phyloP scores from a whole-genome alignment of 2,329 filamentous ascomycete genomes.

The Thelonectria olida region DNA sequence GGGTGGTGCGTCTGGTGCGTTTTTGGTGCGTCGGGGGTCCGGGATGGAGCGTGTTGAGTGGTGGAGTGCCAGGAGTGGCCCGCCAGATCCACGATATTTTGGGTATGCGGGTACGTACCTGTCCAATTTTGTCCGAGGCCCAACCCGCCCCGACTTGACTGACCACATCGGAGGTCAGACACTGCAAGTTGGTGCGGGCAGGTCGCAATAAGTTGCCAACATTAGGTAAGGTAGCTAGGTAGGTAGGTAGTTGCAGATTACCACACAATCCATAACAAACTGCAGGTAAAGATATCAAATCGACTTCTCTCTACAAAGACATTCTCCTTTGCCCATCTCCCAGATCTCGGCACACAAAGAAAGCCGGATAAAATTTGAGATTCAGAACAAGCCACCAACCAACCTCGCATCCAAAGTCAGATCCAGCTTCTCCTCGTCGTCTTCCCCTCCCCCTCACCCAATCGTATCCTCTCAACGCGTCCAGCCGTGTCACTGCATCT shows the following conservation, averaged over 20 bases:
- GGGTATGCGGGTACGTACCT: constrained; percentile 8
- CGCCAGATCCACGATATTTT: background rate
- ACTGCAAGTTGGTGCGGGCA: background rate
- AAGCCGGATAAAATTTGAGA: too few relatives aligned
- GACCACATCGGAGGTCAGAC: background rate
- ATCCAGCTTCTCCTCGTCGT: background rate
- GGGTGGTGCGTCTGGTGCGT: background rate
- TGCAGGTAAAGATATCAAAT: too few relatives aligned
- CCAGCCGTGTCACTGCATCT: constrained; percentile 21
- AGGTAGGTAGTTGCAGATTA: too few relatives aligned
- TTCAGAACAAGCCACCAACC: too few relatives aligned
- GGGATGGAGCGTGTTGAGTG: constrained; percentile 20
- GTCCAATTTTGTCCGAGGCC: too few relatives aligned
- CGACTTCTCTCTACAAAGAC: too few relatives aligned
- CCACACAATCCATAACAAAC: too few relatives aligned
- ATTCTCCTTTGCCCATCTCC: too few relatives aligned
- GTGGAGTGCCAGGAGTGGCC: background rate
- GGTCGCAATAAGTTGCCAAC: too few relatives aligned
- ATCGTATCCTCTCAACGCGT: constrained; percentile 23
- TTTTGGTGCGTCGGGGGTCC: constrained; percentile 18
- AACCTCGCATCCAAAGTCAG: too few relatives aligned
- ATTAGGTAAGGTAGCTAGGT: too few relatives aligned
- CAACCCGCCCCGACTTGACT: background rate
- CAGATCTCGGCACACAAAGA: too few relatives aligned
- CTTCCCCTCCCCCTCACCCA: constrained; percentile 8